A percentile compares a stretch with the other conserved stretches of the same genome.
Conservation (phyloP, 306 rosid species). For the Mimosa bimucronata region DNA sequence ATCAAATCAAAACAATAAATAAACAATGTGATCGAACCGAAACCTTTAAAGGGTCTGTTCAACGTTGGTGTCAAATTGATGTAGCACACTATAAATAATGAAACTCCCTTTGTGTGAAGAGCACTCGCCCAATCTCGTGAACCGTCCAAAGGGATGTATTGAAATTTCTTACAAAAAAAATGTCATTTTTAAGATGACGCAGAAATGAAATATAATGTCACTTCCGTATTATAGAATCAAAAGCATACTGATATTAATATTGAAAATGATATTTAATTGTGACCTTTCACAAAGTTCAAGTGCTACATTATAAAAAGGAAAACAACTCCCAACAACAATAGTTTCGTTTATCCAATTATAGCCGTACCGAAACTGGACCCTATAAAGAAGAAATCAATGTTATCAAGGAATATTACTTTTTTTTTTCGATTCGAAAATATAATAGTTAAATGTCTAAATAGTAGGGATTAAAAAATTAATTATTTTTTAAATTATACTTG, state of each 20-base stretch:
- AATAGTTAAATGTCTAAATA: neutral
- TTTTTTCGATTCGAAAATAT: neutral
- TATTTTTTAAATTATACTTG: no score
- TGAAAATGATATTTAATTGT: neutral
- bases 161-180: neutral
- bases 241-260: neutral
- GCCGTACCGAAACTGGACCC: neutral
- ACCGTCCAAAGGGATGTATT: neutral
- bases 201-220: slow-evolving; percentile 1
- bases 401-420: neutral
- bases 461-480: no score
- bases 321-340: neutral
- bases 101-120: neutral
- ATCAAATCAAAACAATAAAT: neutral
- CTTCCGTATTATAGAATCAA: neutral
- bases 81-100: neutral
- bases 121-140: neutral
- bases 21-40: neutral
- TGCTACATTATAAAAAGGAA: neutral
- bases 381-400: neutral
- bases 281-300: neutral
- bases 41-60: neutral
- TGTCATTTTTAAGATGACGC: neutral
- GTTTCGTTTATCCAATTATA: slow-evolving; percentile 27
- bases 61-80: neutral